Conservation (phyloP, 2,329 filamentous ascomycete genomes). For the Botryotinia convoluta region DNA sequence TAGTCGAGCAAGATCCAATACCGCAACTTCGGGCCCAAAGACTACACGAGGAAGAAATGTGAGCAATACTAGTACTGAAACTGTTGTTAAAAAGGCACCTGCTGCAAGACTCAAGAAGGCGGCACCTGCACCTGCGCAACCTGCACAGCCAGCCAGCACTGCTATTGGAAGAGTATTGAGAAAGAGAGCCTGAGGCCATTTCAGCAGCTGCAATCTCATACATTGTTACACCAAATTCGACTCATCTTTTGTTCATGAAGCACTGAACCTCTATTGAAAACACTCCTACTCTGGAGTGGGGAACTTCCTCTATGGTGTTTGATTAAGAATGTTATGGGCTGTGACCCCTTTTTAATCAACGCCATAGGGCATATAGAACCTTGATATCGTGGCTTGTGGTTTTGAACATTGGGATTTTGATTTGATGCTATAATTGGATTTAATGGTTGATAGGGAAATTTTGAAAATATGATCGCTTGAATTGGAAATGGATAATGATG, state of each 20-base stretch:
- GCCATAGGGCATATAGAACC: constrained; percentile 11
- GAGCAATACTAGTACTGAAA: constrained; percentile 48
- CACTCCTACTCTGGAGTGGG: constrained; percentile 1
- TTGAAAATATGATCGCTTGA: not conserved
- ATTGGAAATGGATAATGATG: constrained; percentile 1
- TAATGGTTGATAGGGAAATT: not conserved
- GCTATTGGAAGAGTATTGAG: constrained; percentile 36
- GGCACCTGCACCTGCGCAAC: constrained; percentile 48
- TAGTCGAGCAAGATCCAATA: constrained; percentile 32
- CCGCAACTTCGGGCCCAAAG: constrained; percentile 42
- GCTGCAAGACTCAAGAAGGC: constrained; percentile 46
- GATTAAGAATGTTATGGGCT: not conserved
- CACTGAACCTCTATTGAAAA: not conserved
- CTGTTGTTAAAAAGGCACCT: constrained; percentile 49
- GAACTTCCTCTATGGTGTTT: constrained; percentile 8
- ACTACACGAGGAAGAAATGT: constrained; percentile 57
- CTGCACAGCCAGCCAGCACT: constrained; percentile 44
- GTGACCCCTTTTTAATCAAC: constrained; percentile 6
- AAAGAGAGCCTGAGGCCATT: constrained; percentile 28
- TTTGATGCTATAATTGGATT: not conserved
- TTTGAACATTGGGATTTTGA: not conserved
- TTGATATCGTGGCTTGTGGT: not conserved
- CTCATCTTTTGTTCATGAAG: not conserved
- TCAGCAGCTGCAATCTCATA: not conserved
- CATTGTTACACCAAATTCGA: not conserved